These are phyloP conservation scores for Suillus sp. DNA, from an alignment of 768 basidiomycete species.

Conservation along the genomic window DNA sequence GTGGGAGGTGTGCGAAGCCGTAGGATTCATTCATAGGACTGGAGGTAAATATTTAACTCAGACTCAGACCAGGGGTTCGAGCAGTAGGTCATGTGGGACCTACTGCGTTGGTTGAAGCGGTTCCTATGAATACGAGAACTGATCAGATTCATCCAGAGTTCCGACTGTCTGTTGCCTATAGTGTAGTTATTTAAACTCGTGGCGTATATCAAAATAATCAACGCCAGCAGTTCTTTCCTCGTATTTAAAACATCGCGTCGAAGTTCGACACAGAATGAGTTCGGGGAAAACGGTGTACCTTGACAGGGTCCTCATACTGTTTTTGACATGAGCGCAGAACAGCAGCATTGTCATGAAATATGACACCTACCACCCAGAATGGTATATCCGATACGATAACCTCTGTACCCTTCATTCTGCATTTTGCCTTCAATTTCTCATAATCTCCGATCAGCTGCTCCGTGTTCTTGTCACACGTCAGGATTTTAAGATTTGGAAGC, in stretches of 20 bases:
- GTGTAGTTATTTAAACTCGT: not conserved
- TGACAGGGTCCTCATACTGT: slow-evolving; percentile 43
- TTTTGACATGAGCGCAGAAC: not conserved
- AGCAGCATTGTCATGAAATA: not conserved
- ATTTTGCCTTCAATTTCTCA: slow-evolving; percentile 27
- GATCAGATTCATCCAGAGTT: not conserved
- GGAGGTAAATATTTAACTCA: not conserved
- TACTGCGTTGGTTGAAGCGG: not conserved
- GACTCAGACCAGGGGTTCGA: not conserved
- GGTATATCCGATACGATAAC: slow-evolving; percentile 33
- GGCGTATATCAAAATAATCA: not conserved
- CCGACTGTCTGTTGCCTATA: not conserved
- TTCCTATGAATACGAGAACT: not conserved
- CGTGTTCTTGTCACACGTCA: slow-evolving; percentile 39
- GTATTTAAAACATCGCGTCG: slow-evolving; percentile 32
- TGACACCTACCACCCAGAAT: slow-evolving; percentile 38
- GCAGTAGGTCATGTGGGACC: not conserved
- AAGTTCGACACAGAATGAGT: slow-evolving; percentile 42
- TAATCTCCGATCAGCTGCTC: slow-evolving; percentile 23
- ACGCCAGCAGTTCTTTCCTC: not conserved
- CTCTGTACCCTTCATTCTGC: slow-evolving; percentile 27
- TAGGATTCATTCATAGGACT: not conserved
- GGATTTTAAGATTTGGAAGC: slow-evolving; percentile 37
- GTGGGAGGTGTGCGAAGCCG: not conserved
- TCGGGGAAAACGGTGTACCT: slow-evolving; percentile 39